A percentile compares a stretch with the other conserved stretches of the same genome.
Conservation (phyloP, 495 filamentous ascomycete species). For the Xylaria acuta region DNA sequence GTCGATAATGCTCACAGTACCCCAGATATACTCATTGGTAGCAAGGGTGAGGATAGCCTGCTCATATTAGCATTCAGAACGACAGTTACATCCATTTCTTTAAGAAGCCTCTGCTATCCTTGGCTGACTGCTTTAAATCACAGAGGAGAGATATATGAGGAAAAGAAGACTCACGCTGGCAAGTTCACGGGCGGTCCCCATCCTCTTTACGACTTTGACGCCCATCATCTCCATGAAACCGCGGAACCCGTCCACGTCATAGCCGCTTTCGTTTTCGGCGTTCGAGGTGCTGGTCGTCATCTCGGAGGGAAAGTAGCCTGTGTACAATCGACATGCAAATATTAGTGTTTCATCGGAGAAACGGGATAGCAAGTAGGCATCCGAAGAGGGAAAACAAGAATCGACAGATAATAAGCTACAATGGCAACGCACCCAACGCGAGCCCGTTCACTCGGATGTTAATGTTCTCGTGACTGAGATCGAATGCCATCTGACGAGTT, state of each 20-base stretch:
- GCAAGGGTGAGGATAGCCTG: conserved; percentile 35
- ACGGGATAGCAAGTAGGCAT: neutral
- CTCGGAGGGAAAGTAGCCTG: conserved; percentile 69
- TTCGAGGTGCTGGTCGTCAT: conserved; percentile 63
- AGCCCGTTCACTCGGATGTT: conserved; percentile 74
- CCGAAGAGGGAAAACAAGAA: neutral
- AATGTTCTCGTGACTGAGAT: conserved; percentile 45
- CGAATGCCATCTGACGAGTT: conserved; percentile 57
- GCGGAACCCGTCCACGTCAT: conserved; percentile 16
- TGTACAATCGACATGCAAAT: neutral
- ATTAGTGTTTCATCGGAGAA: neutral
- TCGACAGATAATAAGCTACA: neutral
- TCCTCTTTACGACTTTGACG: conserved; percentile 32
- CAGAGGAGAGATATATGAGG: neutral
- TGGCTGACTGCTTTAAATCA: neutral
- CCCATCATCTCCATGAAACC: conserved; percentile 29
- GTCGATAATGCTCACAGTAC: conserved; percentile 32
- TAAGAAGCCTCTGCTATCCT: neutral
- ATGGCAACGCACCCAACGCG: conserved; percentile 51
- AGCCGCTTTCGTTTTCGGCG: conserved; percentile 58
- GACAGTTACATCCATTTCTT: neutral
- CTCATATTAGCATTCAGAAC: neutral
- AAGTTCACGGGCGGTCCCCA: conserved; percentile 36
- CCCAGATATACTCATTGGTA: conserved; percentile 39
- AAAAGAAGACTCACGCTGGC: conserved; percentile 32